Evolutionary conservation across 2,329 filamentous ascomycete genomes (phyloP), one percentile per base, ranked within the genome.

Genomic region (Knufia fluminis): DNA sequence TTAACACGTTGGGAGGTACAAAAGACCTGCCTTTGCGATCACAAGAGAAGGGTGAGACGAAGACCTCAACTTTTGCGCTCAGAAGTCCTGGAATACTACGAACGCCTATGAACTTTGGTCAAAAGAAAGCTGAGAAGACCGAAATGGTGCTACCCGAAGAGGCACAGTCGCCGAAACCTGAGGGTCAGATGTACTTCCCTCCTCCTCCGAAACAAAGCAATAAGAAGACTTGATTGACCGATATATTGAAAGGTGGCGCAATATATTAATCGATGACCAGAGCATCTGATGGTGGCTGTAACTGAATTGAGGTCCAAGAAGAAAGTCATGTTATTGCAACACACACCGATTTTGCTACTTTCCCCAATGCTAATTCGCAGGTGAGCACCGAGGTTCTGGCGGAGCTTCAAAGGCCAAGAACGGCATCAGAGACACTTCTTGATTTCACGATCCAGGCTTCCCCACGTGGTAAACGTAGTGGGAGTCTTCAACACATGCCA

Each of bases 1-100:
- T 71, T 53, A 69, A 69, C 56, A 64, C 61, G 42, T 60, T 70
- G 2, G 64, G 59, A 8, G 63, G 62, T n/a, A 60, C 57, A 10
- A 61, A 64, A 42, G 68, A 71, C 39, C 62, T 70, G 1, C 69
- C 69, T 2, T 57, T 72, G n/a, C 62, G 68, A 63, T 39, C 57
- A 64, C 49, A 58, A 57, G 36, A 57, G 46, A 24, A 48, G 50
- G 17, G 53, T 52, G 12, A 54, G 54, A 40, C 50, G 16, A 47
- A 41, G 22, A 49, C 35, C 19, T 52, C 52, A 50, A 52, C 23
- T 12, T 52, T 50, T 46, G 52, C 52, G 9, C 46, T 57, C 16
- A 45, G 53, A 23, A 60, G 55, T 36, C 58, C 58, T 10, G 55
- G 55, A 14, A 38, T 58, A 3, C 51, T 51, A 7, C 48, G 52